A percentile compares a stretch with the other conserved stretches of the same genome.
These are phyloP conservation scores for Citrullus amarus DNA, from an alignment of 306 rosid species.

Conservation along the genomic window DNA sequence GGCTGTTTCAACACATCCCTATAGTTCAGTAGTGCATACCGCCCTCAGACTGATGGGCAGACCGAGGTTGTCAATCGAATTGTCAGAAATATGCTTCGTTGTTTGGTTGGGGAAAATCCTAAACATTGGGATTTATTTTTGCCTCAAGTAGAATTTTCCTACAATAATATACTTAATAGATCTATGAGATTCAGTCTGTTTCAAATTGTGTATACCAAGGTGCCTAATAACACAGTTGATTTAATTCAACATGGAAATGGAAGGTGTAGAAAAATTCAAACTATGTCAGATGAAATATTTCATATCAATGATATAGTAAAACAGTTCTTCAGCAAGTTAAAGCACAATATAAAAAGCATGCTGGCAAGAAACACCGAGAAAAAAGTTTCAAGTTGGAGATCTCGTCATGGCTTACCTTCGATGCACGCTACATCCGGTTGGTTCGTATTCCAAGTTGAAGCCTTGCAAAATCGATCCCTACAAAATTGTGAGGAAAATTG, in stretches of 20 bases:
- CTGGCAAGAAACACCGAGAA: background rate
- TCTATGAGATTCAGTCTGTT: background rate
- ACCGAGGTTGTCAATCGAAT: background rate
- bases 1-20: background rate
- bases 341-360: background rate
- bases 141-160: background rate
- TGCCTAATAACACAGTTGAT: background rate
- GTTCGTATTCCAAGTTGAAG: background rate
- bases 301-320: background rate
- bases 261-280: too few species aligned
- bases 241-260: accelerated
- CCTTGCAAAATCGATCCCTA: background rate
- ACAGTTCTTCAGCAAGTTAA: background rate
- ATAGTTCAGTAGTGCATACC: background rate
- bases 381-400: background rate
- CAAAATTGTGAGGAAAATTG: too few species aligned
- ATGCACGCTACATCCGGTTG: background rate
- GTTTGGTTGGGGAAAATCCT: background rate
- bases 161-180: background rate
- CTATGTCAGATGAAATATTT: background rate
- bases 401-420: background rate
- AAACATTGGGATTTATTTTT: background rate
- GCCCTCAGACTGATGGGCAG: background rate
- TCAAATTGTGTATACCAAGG: background rate
- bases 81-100: background rate